Conservation (phyloP, 1,139 yeast genomes). For the Lodderomyces pseudojiufengensis region DNA sequence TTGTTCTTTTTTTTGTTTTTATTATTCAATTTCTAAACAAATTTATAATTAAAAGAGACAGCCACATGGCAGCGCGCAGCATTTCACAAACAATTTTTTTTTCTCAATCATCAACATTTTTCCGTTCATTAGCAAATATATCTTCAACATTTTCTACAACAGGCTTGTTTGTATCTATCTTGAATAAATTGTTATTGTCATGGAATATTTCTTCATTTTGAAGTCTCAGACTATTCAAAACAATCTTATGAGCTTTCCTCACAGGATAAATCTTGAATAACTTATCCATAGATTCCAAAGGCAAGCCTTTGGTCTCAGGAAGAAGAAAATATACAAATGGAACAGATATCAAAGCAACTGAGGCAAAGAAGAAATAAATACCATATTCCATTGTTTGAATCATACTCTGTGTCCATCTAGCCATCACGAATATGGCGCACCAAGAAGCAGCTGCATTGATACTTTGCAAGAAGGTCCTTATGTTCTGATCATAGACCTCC, state of each 20-base stretch:
- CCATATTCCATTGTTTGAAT: conserved; percentile 38
- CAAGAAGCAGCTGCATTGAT: conserved; percentile 43
- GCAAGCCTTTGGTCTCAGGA: conserved; percentile 41
- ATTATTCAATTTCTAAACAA: background rate
- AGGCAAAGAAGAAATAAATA: conserved; percentile 40
- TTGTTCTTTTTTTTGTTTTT: background rate
- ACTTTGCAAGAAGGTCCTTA: conserved; percentile 41
- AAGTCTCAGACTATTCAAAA: conserved; percentile 19
- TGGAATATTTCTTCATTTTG: conserved; percentile 18
- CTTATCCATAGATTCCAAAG: conserved; percentile 45
- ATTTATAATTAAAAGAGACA: background rate
- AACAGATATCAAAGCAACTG: conserved; percentile 27
- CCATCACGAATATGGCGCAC: conserved; percentile 42
- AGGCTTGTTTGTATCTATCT: conserved; percentile 10
- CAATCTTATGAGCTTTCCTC: conserved; percentile 26
- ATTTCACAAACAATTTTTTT: background rate
- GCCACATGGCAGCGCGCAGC: background rate
- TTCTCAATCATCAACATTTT: conserved; percentile 1
- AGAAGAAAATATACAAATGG: conserved; percentile 36
- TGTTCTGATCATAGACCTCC: conserved; percentile 40
- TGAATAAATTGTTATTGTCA: conserved; percentile 13
- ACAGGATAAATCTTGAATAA: conserved; percentile 32
- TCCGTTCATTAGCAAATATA: conserved; percentile 2
- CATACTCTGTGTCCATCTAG: conserved; percentile 36
- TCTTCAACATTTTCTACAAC: conserved; percentile 11